A percentile compares a stretch with the other conserved stretches of the same genome.
phyloP scores from a whole-genome alignment of 1,284 basidiomycete genomes.

The Pseudomicrostroma phylloplanum region DNA sequence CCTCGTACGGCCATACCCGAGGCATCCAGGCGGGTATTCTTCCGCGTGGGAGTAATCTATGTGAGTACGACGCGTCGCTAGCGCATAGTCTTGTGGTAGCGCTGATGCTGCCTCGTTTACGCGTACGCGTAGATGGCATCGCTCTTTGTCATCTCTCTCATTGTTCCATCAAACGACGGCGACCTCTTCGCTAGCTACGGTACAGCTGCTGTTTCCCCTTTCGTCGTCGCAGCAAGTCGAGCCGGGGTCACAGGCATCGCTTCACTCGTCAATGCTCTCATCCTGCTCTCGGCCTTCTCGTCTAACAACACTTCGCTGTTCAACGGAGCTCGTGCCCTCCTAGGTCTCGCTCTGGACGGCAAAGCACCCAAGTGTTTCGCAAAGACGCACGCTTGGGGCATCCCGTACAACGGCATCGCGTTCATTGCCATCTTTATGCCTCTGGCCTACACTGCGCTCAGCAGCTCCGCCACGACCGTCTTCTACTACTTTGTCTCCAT shows the following conservation, averaged over 20 bases:
- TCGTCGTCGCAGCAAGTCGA: slow-evolving; percentile 62
- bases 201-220: slow-evolving; percentile 68
- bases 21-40: slow-evolving; percentile 11
- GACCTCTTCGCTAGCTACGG: slow-evolving; percentile 58
- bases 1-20: slow-evolving; percentile 33
- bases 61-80: not conserved
- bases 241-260: not conserved
- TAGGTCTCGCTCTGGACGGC: slow-evolving; percentile 55
- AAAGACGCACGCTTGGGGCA: slow-evolving; percentile 7
- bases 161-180: slow-evolving; percentile 45
- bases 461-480: not conserved
- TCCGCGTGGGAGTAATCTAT: slow-evolving; percentile 11
- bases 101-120: not conserved
- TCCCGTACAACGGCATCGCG: slow-evolving; percentile 6
- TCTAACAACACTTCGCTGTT: slow-evolving; percentile 59
- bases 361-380: slow-evolving; percentile 53
- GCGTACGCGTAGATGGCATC: not conserved
- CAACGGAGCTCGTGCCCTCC: slow-evolving; percentile 57
- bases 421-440: slow-evolving; percentile 4
- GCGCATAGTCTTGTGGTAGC: not conserved
- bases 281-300: slow-evolving; percentile 57
- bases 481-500: slow-evolving; percentile 7
- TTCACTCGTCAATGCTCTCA: slow-evolving; percentile 50
- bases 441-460: not conserved
- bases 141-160: slow-evolving; percentile 6